Conservation (phyloP, 2,329 filamentous ascomycete species). For the Plectosphaerella cucumerina region DNA sequence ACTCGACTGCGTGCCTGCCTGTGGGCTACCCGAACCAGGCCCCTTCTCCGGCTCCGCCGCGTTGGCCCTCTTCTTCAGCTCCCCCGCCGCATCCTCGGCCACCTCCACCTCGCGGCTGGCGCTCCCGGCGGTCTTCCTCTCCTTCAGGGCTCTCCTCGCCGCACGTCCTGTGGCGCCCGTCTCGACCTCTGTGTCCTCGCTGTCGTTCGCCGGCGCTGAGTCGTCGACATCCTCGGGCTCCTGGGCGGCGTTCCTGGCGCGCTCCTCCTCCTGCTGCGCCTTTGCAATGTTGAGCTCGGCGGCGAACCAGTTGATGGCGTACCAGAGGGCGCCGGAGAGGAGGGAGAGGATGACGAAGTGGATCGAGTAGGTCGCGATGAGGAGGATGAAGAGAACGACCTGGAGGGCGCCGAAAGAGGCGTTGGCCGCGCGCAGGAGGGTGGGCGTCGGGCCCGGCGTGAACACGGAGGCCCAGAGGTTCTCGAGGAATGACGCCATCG, state of each 20-base stretch:
- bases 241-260: constrained; percentile 24
- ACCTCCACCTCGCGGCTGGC: constrained; percentile 41
- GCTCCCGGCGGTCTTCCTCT: constrained; percentile 1
- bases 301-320: constrained; percentile 95
- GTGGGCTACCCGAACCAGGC: constrained; percentile 21
- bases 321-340: constrained; percentile 82
- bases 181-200: constrained; percentile 47
- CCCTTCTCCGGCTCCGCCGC: constrained; percentile 40
- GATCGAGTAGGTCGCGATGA: constrained; percentile 78
- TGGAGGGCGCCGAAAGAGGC: constrained; percentile 83
- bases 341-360: constrained; percentile 82
- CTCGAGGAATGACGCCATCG: constrained; percentile 60
- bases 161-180: constrained; percentile 5
- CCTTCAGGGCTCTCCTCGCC: constrained; percentile 3
- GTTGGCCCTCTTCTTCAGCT: constrained; percentile 44
- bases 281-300: constrained; percentile 50
- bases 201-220: constrained; percentile 36
- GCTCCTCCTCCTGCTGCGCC: constrained; percentile 33
- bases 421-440: constrained; percentile 86
- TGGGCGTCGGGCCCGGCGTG: constrained; percentile 83
- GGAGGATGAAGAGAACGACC: constrained; percentile 67
- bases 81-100: constrained; percentile 29
- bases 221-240: constrained; percentile 24
- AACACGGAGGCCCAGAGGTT: constrained; percentile 92
- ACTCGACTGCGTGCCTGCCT: constrained; percentile 47